A percentile compares a stretch with the other conserved stretches of the same genome.
Evolutionary conservation across 139 green algal genomes (phyloP).

Genomic region (Volvox africanus): DNA sequence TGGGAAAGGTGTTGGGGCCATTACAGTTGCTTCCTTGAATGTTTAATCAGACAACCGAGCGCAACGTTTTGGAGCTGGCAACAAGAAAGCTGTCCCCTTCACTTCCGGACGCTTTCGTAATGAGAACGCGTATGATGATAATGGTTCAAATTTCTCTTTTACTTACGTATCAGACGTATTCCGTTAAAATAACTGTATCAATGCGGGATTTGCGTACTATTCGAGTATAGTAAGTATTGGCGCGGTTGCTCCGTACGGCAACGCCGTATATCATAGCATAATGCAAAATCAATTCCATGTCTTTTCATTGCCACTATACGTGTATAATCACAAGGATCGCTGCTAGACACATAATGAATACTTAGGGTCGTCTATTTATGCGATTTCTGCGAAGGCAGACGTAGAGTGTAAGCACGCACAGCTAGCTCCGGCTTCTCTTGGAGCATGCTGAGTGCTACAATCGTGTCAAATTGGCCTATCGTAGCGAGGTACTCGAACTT

Average conservation of each 20-base stretch:
- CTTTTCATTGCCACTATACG: too few relatives aligned
- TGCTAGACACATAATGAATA: not conserved
- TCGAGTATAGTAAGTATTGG: too few relatives aligned
- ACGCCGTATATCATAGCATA: not conserved
- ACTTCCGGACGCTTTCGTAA: constrained; percentile 4
- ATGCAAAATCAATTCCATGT: not conserved
- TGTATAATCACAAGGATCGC: too few relatives aligned
- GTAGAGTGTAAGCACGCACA: not conserved
- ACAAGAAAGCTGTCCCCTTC: not conserved
- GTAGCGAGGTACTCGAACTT: not conserved
- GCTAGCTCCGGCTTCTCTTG: not conserved
- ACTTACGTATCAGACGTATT: too few relatives aligned
- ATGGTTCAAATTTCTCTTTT: too few relatives aligned
- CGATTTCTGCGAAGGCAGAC: not conserved
- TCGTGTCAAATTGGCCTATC: not conserved
- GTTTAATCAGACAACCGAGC: not conserved
- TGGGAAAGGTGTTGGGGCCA: constrained; percentile 25
- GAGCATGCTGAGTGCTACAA: constrained; percentile 8
- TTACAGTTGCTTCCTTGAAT: not conserved
- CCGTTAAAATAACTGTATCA: too few relatives aligned
- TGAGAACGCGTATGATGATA: too few relatives aligned
- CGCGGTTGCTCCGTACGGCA: too few relatives aligned
- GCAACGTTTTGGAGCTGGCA: not conserved
- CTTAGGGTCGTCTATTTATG: not conserved
- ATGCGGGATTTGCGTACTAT: too few relatives aligned